Base-by-base conservation (phyloP, 345 rosid genomes). In the Hibiscus tridactylites region DNA sequence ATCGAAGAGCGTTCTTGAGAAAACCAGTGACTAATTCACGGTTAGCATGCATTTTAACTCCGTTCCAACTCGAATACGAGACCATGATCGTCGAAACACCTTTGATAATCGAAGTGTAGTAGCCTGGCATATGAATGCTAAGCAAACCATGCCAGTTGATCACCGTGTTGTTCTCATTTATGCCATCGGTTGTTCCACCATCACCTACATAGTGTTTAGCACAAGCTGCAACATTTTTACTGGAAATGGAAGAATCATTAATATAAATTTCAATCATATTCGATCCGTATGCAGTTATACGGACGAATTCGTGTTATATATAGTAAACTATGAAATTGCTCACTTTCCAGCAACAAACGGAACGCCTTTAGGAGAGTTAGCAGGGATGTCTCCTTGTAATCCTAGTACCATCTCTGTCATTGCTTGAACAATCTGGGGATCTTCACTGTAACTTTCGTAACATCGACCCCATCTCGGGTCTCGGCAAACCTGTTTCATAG, bases 401-500 rank as follows among this genome's bases (percentile, higher is more conserved):
- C 98, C 97, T 2, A 87, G 80, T 26, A 95, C 6, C 73, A 92
- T 77, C 69, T 83, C 82, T 2, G 98, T 88, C 98, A 95, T 88
- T 54, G 78, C 81, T 75, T 81, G 80, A 79, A 89, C 98, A 66
- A 92, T 33, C 4, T 71, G 64, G 4, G 85, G 90, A 73, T 95
- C 94, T 82, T 92, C 98, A 58, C 97, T 90, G 75, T 85, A 95
- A 81, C 99, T 92, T 79, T 95, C 96, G 1, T 88, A 92, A 79
- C 99, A 92, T 61, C 98, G 79, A 52, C 99, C 96, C 99, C 97
- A 95, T 78, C 97, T 86, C 13, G 97, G 98, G 79, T 95, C 97
- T 82, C 97, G 81, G 66, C 97, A 95, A 26, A 95, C 99, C 97
- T 90, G 81, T 64, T 44, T 44, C 3, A 44, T 10, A 9, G 47